Percentiles rank a stretch among this genome's conserved stretches.
Conservation (phyloP, 768 basidiomycete species). For the Russula ochroleuca region DNA sequence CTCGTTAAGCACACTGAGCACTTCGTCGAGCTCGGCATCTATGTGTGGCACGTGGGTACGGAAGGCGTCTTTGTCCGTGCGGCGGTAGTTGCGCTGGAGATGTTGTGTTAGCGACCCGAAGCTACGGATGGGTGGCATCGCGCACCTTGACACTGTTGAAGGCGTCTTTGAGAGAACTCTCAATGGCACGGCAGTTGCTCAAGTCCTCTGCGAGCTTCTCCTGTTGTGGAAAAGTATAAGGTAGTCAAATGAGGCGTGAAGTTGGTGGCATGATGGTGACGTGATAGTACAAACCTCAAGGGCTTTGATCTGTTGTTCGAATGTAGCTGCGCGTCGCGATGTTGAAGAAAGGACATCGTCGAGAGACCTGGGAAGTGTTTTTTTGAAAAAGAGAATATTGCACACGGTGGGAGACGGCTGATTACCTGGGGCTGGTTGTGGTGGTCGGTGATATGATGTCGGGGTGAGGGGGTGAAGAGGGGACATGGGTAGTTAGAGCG, state of each 20-base stretch:
- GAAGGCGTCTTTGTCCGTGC: constrained; percentile 53
- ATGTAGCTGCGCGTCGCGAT: constrained; percentile 15
- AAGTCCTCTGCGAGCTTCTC: constrained; percentile 63
- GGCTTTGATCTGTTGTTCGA: constrained; percentile 19
- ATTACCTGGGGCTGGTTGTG: constrained; percentile 4
- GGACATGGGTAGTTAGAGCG: not conserved
- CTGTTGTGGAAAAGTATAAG: constrained; percentile 36
- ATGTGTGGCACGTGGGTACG: constrained; percentile 60
- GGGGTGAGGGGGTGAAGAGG: not conserved
- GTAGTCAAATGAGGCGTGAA: not conserved
- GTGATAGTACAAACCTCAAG: constrained; percentile 8
- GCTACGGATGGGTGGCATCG: constrained; percentile 17
- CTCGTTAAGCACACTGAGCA: constrained; percentile 51
- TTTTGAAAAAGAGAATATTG: not conserved
- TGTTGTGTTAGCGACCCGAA: not conserved
- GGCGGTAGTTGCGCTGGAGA: constrained; percentile 51
- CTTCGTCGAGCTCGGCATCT: constrained; percentile 55
- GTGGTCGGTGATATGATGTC: not conserved
- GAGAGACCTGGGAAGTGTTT: not conserved
- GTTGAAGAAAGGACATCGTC: constrained; percentile 1
- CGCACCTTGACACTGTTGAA: constrained; percentile 56
- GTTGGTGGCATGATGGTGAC: not conserved
- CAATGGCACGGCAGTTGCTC: constrained; percentile 71
- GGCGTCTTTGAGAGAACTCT: constrained; percentile 63
- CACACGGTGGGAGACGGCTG: too few species aligned